Base-by-base conservation (phyloP, 306 rosid genomes). In the Gastrolobium bilobum region DNA sequence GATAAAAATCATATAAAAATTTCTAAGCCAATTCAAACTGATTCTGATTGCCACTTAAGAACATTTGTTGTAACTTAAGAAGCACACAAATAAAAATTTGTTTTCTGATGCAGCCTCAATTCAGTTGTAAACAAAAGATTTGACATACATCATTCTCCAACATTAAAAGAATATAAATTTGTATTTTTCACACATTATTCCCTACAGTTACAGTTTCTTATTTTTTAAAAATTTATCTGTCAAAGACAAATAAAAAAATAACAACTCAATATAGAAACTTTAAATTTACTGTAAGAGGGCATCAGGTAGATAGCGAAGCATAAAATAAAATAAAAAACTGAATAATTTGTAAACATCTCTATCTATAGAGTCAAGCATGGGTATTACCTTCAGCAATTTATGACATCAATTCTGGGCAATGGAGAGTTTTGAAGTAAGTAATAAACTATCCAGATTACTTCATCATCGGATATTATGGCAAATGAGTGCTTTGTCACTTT, bases 351-450 rank as follows among this genome's bases (percentile, higher is more conserved):
- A 48, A 29, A 43, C 39, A 26, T 37, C 20, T 40, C 57, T 31
- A 72, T 59, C 42, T 42, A 4, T 51, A 31, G 66, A 51, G 44
- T 40, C 62, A 5, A 38, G 40, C 6, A 4, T 29, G 39, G 30
- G 31, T 38, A 79, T 62, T 15, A 62, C 20, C 5, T 62, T 79
- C 73, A 38, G 50, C 57, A 40, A 14, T 71, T 29, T 14, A 80
- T 31, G 67, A 71, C 2, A 15, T 71, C 73, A 52, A 71, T 50
- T 80, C 42, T 31, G 59, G 73, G 60, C 65, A 9, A 0, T 2
- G 79, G 78, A 52, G 79, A 80, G 11, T 80, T 80, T 42, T 72
- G 47, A 71, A 80, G 68, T 48, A 80, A 72, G 67, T 13, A 71
- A 3, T 64, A 57, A 2, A 62, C 67, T 79, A 53, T 31, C 51